These are phyloP conservation scores for Chlamydomonas schloesseri DNA, from an alignment of 139 green algal species.

Conservation along the genomic window DNA sequence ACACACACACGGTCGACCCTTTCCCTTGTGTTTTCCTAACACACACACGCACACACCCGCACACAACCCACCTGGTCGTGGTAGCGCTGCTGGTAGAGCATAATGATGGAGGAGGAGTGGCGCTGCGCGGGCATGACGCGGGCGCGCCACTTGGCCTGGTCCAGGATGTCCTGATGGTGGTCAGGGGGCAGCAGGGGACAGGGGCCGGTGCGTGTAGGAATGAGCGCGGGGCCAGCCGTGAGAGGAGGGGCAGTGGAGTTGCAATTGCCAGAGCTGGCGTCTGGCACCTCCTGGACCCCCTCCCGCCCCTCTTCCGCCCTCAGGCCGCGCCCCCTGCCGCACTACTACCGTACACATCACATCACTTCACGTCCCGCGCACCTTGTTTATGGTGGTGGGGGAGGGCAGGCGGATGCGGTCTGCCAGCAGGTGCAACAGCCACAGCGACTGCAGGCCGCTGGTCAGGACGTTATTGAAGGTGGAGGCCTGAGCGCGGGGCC, in stretches of 20 bases:
- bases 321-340: no score
- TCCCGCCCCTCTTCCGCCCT: no score
- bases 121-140: slow-evolving; percentile 17
- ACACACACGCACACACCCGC: no score
- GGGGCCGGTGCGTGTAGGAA: no score
- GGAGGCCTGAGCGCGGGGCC: neutral
- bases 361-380: no score
- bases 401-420: slow-evolving; percentile 8
- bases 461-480: slow-evolving; percentile 52
- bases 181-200: neutral
- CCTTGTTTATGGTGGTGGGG: neutral
- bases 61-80: slow-evolving; percentile 33
- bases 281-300: no score
- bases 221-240: no score
- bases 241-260: no score
- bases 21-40: no score
- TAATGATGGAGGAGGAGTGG: slow-evolving; percentile 20
- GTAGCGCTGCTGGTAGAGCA: slow-evolving; percentile 47
- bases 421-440: slow-evolving; percentile 26
- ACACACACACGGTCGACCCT: no score
- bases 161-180: slow-evolving; percentile 28
- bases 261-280: no score
- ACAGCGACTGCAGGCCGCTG: slow-evolving; percentile 48
- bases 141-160: slow-evolving; percentile 34
- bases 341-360: no score